Evolutionary conservation across 805 yeast species (phyloP), one percentile per base, ranked within the genome.

Genomic region (Candida gorgasii): DNA sequence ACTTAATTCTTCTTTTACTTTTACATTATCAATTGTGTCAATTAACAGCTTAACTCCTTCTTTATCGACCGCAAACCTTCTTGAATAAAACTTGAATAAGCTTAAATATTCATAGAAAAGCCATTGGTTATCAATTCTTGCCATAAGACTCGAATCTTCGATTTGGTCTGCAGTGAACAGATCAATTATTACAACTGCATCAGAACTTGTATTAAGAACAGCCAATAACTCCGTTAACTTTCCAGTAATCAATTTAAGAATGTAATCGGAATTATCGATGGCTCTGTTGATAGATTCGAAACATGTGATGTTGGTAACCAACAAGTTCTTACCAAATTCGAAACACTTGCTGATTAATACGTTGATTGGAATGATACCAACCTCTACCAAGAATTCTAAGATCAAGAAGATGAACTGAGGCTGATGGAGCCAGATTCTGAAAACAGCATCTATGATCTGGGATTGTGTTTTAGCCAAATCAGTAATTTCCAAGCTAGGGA

Each of bases 51-150:
- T 23, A 8, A n/a, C 9, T 69, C 66, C 0, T 89, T 82, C 47
- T 75, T 80, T 14, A 89, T 80, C 32, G 90, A 82, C 32, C 3
- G 13, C 9, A 29, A 27, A 38, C 22, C 59, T 60, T 51, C 73
- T 57, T 30, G 63, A 55, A 48, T 65, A 68, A 8, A 65, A 53
- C 48, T 70, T 70, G 51, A 69, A 58, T 48, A 70, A 60, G 0
- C 75, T 73, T 39, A 59, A 51, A 53, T 70, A 70, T 42, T 70
- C 75, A 48, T 60, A 70, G 47, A 59, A 65, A 28, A 69, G 53
- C 76, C 76, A 70, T 43, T 69, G 71, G 22, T 48, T 43, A 49
- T 70, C 73, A 26, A 61, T 56, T 18, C 50, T 58, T 2, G 30
- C 19, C 55, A 59, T 53, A 18, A 55, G 36, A n/a, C 54, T 61